Conservation (phyloP, 768 basidiomycete species). For the Cystofilobasidium macerans region DNA sequence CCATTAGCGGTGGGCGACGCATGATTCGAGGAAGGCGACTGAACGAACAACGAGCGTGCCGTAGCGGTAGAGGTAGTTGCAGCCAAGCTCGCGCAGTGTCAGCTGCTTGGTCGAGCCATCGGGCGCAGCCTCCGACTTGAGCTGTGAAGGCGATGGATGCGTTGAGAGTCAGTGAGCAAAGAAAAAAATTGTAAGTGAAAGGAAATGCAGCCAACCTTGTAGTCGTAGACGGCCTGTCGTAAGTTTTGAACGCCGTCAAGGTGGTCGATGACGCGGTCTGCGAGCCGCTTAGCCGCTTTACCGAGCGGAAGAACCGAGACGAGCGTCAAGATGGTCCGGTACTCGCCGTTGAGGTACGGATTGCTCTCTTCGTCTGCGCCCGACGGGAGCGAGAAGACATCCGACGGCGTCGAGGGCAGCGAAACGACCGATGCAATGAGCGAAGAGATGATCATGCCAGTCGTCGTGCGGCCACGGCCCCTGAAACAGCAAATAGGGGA, state of each 20-base stretch:
- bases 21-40: background rate
- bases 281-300: slow-evolving; percentile 75
- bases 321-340: slow-evolving; percentile 90
- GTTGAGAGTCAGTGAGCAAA: too few relatives aligned
- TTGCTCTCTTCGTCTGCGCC: slow-evolving; percentile 5
- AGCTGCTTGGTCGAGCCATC: slow-evolving; percentile 65
- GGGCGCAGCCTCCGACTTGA: slow-evolving; percentile 73
- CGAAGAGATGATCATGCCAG: slow-evolving; percentile 85
- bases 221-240: slow-evolving; percentile 91
- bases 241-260: slow-evolving; percentile 81
- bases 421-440: slow-evolving; percentile 54
- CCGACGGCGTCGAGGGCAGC: slow-evolving; percentile 31
- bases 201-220: slow-evolving; percentile 48
- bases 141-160: slow-evolving; percentile 52
- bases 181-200: slow-evolving; percentile 59
- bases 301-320: slow-evolving; percentile 85
- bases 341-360: slow-evolving; percentile 50
- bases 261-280: slow-evolving; percentile 54
- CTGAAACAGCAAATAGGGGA: background rate
- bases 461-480: slow-evolving; percentile 59
- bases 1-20: too few relatives aligned
- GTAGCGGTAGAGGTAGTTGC: slow-evolving; percentile 68
- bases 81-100: slow-evolving; percentile 60
- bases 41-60: slow-evolving; percentile 24
- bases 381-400: background rate